Evolutionary conservation across 495 filamentous ascomycete genomes (phyloP), one percentile per base, ranked within the genome.

Genomic region (Chaetomium tenue): DNA sequence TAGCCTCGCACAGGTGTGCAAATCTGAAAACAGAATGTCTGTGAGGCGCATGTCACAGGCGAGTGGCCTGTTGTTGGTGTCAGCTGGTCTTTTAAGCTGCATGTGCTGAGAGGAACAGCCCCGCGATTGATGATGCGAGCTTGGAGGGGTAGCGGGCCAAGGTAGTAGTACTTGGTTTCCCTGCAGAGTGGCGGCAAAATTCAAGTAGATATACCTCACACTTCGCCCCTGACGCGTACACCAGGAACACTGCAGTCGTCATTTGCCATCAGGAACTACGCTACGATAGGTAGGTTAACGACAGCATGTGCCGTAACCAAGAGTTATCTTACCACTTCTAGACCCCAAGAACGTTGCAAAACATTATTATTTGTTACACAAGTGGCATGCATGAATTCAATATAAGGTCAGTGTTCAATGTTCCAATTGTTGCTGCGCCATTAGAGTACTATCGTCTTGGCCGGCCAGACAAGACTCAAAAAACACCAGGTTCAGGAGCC

Each of bases 41-140:
- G 11, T 2, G 59, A 28, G 50, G 51, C 51, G 60, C 60, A 62
- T 61, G 47, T 11, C 25, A 16, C 25, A 13, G 5, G 37, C 25
- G 26, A 46, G 54, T 58, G 62, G 42, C 59, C 20, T 52, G 61
- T 56, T 52, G 61, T 56, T 28, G 46, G 55, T 44, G 55, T 58
- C 55, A 52, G 40, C 55, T 39, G 55, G 37, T 46, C 55, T 28
- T 51, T 59, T 52, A 53, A 52, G 56, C 33, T 44, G 46, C 28
- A 13, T n/a, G 46, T 50, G 58, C 25, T 15, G 37, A 59, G 13
- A 46, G 61, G 3, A 50, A 37, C 18, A 48, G 52, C 61, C 61
- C 61, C 61, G 51, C 61, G 60, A 37, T 46, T 22, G 51, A 63
- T 63, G 61, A 57, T 63, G 60, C 40, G 18, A 52, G 8, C 50